These are phyloP conservation scores for Globisporangium barbulae DNA, from an alignment of 352 stramenopile species.

Conservation along the genomic window DNA sequence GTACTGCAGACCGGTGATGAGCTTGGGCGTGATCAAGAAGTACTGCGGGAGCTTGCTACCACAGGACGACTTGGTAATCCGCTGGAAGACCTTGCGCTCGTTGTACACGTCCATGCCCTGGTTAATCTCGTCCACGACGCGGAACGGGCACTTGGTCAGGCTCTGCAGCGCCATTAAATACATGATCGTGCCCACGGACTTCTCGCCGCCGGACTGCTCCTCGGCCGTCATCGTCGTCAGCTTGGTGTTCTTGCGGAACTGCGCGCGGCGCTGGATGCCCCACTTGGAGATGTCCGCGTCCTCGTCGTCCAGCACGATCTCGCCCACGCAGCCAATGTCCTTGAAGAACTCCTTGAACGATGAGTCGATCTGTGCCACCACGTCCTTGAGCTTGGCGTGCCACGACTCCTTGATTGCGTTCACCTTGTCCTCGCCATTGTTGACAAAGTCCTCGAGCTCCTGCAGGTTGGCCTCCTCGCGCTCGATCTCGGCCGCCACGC, in stretches of 20 bases:
- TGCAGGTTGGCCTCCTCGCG: conserved; percentile 53
- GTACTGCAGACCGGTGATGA: conserved; percentile 82
- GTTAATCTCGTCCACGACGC: conserved; percentile 89
- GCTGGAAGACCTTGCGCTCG: conserved; percentile 87
- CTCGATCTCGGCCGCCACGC: conserved; percentile 59
- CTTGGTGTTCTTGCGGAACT: conserved; percentile 85
- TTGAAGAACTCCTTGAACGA: conserved; percentile 85
- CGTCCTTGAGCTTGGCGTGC: conserved; percentile 59
- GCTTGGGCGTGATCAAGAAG: conserved; percentile 88
- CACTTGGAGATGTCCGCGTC: conserved; percentile 85
- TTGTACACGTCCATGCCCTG: conserved; percentile 91
- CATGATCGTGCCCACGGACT: conserved; percentile 90
- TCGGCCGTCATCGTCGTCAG: conserved; percentile 83
- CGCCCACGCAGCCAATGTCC: conserved; percentile 84
- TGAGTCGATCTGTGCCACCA: conserved; percentile 76
- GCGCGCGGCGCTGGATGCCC: conserved; percentile 80
- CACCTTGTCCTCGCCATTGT: conserved; percentile 58
- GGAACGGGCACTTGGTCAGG: conserved; percentile 84
- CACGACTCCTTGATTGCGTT: conserved; percentile 77
- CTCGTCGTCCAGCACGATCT: conserved; percentile 76
- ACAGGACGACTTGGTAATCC: conserved; percentile 85
- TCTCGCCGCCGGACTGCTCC: conserved; percentile 86
- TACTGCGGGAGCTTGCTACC: conserved; percentile 86
- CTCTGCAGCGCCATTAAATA: conserved; percentile 89
- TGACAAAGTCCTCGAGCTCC: conserved; percentile 64